Conservation (phyloP, 441 rosid species). For the Raphanus hybrid region DNA sequence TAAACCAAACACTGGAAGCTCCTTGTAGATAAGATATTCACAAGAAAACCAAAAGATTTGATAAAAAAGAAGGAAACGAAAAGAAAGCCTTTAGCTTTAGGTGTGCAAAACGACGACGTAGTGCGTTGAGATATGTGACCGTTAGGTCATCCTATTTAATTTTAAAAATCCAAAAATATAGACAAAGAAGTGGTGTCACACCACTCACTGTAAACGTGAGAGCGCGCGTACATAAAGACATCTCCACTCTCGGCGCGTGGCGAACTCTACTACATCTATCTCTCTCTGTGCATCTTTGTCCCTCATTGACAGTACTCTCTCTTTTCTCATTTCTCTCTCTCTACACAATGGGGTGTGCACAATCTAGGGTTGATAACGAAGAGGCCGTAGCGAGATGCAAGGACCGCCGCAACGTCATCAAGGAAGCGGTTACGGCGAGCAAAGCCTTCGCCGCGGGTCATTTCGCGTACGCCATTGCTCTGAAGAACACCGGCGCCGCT, state of each 20-base stretch:
- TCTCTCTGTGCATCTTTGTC: conserved; percentile 29
- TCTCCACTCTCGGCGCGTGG: conserved; percentile 41
- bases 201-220: background rate
- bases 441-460: conserved; percentile 69
- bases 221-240: conserved; percentile 19
- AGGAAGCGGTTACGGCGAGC: conserved; percentile 62
- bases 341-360: conserved; percentile 64
- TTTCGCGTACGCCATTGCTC: conserved; percentile 58
- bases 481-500: conserved; percentile 70
- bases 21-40: background rate
- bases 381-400: conserved; percentile 68
- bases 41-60: background rate
- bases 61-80: background rate
- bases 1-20: background rate
- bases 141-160: conserved; percentile 44
- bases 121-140: conserved; percentile 70
- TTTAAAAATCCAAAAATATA: conserved; percentile 9
- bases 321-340: background rate
- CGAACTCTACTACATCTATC: background rate
- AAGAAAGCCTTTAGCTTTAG: background rate
- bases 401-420: conserved; percentile 60
- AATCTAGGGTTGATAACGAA: conserved; percentile 69
- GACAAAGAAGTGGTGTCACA: background rate
- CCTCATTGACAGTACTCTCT: conserved; percentile 13
- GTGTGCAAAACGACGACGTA: conserved; percentile 49